Conservation (phyloP, 2,329 filamentous ascomycete species). For the Pseudogymnoascus sp. region DNA sequence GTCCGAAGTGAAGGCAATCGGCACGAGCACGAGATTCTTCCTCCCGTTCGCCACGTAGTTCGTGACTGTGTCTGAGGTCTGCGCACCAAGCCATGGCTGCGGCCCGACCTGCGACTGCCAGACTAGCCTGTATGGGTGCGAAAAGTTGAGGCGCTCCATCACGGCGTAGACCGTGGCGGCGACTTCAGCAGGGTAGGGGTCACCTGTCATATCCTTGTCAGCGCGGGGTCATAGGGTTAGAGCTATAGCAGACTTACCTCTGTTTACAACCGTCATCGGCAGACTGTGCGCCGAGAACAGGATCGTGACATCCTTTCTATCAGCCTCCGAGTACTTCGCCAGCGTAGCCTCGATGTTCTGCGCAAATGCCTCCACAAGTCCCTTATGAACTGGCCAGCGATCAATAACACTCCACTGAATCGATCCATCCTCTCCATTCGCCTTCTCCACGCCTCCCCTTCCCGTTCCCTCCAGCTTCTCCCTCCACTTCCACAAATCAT, state of each 20-base stretch:
- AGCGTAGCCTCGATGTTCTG: constrained; percentile 84
- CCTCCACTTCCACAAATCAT: constrained; percentile 97
- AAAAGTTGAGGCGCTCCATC: constrained; percentile 83
- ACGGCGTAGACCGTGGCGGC: constrained; percentile 93
- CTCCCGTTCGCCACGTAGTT: constrained; percentile 86
- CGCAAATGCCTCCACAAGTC: constrained; percentile 85
- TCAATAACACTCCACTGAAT: constrained; percentile 98
- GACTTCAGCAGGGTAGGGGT: constrained; percentile 92
- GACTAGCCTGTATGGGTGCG: constrained; percentile 84
- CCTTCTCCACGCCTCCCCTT: constrained; percentile 27
- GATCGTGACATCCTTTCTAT: constrained; percentile 71
- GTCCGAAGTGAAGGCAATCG: constrained; percentile 97
- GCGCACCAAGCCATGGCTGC: constrained; percentile 88
- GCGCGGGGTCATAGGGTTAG: constrained; percentile 11
- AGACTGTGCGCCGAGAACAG: constrained; percentile 93
- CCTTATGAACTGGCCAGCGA: constrained; percentile 87
- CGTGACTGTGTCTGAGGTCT: constrained; percentile 81
- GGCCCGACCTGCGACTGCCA: constrained; percentile 99
- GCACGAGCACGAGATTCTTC: constrained; percentile 82
- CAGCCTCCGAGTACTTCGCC: constrained; percentile 72
- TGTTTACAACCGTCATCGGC: constrained; percentile 95
- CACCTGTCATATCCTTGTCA: constrained; percentile 46
- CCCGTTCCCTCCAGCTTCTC: constrained; percentile 76
- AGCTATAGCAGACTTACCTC: constrained; percentile 45
- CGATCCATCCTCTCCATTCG: constrained; percentile 48